These are phyloP conservation scores for Kokia cookei DNA, from an alignment of 441 rosid species.

Conservation along the genomic window DNA sequence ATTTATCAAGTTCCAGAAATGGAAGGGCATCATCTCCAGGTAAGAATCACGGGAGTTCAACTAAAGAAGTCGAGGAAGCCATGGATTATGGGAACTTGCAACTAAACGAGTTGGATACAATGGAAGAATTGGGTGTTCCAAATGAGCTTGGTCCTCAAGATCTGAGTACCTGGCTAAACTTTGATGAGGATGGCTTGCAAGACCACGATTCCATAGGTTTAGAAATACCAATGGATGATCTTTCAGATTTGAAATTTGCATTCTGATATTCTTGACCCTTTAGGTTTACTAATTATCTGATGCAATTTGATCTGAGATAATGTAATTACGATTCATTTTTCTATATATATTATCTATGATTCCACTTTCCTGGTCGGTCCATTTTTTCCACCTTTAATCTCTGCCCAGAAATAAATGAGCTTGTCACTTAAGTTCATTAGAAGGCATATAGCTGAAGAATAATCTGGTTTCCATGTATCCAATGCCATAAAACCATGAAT, in stretches of 20 bases:
- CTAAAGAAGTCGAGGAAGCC: slow-evolving; percentile 34
- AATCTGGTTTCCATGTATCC: no score
- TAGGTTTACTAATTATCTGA: not conserved
- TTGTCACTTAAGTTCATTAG: no score
- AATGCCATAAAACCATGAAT: no score
- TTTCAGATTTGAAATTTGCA: slow-evolving; percentile 35
- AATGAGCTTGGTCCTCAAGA: slow-evolving; percentile 45
- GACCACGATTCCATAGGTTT: slow-evolving; percentile 70
- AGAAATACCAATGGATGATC: slow-evolving; percentile 92
- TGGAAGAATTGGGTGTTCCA: slow-evolving; percentile 29
- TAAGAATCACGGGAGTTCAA: slow-evolving; percentile 7
- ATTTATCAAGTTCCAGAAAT: slow-evolving; percentile 30
- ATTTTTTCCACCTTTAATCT: no score
- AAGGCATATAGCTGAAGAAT: no score
- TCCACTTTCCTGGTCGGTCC: no score
- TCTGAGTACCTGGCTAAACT: slow-evolving; percentile 49
- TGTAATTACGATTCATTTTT: slow-evolving; percentile 12
- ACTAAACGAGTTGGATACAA: slow-evolving; percentile 46
- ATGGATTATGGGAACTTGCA: slow-evolving; percentile 42
- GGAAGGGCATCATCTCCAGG: slow-evolving; percentile 22
- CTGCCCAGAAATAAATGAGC: no score
- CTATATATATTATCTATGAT: not conserved
- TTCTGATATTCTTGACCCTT: not conserved
- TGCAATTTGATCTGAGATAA: not conserved
- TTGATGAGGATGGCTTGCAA: slow-evolving; percentile 62